These are phyloP conservation scores for Fusarium sp. DNA, from an alignment of 2,329 filamentous ascomycete genomes.

Conservation along the genomic window DNA sequence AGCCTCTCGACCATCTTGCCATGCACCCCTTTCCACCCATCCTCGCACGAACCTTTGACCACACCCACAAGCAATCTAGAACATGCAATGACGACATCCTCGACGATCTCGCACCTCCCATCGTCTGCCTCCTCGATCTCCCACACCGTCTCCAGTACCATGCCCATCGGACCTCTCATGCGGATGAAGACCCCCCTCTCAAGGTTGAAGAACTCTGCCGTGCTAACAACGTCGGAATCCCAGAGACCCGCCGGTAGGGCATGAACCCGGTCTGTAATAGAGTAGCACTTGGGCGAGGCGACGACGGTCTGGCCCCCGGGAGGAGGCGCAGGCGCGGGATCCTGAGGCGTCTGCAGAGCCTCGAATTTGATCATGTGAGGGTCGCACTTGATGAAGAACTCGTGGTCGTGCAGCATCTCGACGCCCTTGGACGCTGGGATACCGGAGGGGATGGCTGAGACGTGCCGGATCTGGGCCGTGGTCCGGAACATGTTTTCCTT, in stretches of 20 bases:
- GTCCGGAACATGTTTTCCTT: slow-evolving; percentile 53
- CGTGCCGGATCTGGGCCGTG: slow-evolving; percentile 53
- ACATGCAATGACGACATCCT: slow-evolving; percentile 60
- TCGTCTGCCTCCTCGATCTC: slow-evolving; percentile 47
- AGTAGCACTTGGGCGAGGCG: slow-evolving; percentile 52
- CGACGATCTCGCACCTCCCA: slow-evolving; percentile 54
- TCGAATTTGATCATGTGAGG: slow-evolving; percentile 59
- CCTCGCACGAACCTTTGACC: slow-evolving; percentile 60
- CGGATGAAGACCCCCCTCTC: slow-evolving; percentile 60
- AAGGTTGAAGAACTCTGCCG: slow-evolving; percentile 61
- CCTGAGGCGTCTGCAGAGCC: slow-evolving; percentile 44
- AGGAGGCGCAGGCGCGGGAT: slow-evolving; percentile 45
- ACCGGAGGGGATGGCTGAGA: slow-evolving; percentile 53
- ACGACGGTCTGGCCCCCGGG: slow-evolving; percentile 37
- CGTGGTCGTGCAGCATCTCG: slow-evolving; percentile 59
- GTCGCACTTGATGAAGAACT: slow-evolving; percentile 60
- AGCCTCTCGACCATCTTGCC: slow-evolving; percentile 55
- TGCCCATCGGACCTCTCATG: slow-evolving; percentile 58
- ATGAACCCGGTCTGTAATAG: slow-evolving; percentile 60
- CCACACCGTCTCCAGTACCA: slow-evolving; percentile 64
- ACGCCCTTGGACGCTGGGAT: slow-evolving; percentile 50
- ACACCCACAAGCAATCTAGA: slow-evolving; percentile 58
- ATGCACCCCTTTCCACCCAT: slow-evolving; percentile 60
- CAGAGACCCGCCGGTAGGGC: slow-evolving; percentile 63
- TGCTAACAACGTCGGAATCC: slow-evolving; percentile 62